A percentile compares a stretch with the other conserved stretches of the same genome.
Evolutionary conservation across 768 basidiomycete genomes (phyloP).

Genomic region (Rhodosporidiobolus odoratus): DNA sequence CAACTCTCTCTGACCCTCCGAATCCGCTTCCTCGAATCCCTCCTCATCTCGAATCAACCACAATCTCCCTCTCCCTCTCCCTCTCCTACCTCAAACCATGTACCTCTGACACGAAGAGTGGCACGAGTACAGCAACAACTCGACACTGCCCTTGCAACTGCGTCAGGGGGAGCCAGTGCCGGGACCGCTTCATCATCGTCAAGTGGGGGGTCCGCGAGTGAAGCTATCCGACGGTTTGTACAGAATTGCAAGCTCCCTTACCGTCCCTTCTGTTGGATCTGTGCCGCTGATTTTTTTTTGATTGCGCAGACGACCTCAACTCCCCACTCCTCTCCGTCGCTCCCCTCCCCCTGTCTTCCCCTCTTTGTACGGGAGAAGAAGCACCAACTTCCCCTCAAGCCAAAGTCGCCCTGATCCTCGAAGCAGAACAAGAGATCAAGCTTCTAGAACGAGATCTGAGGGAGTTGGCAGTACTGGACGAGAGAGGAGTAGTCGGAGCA

Average conservation of each 20-base stretch:
- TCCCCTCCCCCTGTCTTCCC: background rate
- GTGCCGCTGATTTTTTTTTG: background rate
- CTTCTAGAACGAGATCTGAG: conserved; percentile 37
- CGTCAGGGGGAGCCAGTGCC: background rate
- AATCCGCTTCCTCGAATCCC: conserved; percentile 38
- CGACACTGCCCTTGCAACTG: conserved; percentile 14
- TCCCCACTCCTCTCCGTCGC: conserved; percentile 30
- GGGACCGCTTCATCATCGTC: too few relatives aligned
- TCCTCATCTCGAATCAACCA: conserved; percentile 18
- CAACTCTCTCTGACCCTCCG: conserved; percentile 36
- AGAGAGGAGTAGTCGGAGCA: conserved; percentile 29
- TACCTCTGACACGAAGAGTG: conserved; percentile 20
- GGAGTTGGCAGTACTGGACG: conserved; percentile 33
- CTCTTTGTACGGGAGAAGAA: background rate
- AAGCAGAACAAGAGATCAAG: conserved; percentile 35
- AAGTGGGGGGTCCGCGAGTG: too few relatives aligned
- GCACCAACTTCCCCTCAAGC: conserved; percentile 16
- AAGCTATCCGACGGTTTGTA: conserved; percentile 38
- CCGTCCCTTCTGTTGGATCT: background rate
- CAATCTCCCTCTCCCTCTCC: background rate
- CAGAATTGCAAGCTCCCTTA: conserved; percentile 26
- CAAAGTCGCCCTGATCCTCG: conserved; percentile 37
- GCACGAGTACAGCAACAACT: conserved; percentile 18
- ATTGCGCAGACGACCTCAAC: conserved; percentile 36
- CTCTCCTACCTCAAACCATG: background rate